Evolutionary conservation across 345 rosid genomes (phyloP).

Genomic region (Populus euphratica): DNA sequence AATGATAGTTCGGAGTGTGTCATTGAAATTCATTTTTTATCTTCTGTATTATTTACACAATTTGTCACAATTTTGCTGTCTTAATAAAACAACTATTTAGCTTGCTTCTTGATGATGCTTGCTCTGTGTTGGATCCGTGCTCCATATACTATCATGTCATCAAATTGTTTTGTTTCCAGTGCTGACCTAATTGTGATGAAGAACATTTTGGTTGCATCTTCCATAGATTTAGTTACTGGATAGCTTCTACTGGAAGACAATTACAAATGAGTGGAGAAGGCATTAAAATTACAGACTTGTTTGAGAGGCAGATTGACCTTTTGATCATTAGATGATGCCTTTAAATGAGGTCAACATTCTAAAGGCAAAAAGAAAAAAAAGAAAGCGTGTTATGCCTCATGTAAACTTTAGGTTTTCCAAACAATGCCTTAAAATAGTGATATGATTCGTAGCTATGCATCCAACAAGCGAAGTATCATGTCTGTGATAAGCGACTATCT

Average conservation of each 20-base stretch:
- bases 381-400: background rate
- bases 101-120: background rate
- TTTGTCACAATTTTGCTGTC: background rate
- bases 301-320: background rate
- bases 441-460: background rate
- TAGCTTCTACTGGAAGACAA: background rate
- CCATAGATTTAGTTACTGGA: background rate
- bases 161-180: no score
- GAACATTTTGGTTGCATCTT: background rate
- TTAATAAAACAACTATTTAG: background rate
- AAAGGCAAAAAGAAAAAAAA: no score
- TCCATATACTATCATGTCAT: no score
- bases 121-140: no score
- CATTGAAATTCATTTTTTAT: background rate
- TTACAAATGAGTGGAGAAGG: background rate
- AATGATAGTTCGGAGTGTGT: background rate
- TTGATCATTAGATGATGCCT: background rate
- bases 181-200: no score
- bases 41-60: background rate
- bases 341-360: background rate
- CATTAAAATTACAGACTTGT: background rate
- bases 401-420: background rate
- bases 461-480: slow-evolving; percentile 13
- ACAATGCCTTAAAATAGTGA: background rate
- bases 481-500: background rate